These are phyloP conservation scores for Populus deltoides DNA, from an alignment of 345 rosid genomes.

Conservation along the genomic window DNA sequence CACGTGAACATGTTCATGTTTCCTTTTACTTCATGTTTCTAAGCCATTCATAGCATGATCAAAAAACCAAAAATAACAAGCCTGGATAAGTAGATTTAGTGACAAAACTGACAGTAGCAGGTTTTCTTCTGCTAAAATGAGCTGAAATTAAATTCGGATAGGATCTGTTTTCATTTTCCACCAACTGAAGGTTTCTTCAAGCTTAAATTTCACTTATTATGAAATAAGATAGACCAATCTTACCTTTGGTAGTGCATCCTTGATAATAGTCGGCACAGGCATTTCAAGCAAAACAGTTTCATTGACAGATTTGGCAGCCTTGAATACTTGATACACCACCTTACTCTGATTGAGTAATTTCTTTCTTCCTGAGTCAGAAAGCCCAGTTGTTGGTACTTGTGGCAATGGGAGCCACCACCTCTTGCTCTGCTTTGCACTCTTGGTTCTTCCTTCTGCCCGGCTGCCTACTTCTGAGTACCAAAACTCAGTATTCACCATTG, in stretches of 20 bases:
- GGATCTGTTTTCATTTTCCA: neutral
- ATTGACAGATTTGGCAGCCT: conserved; percentile 88
- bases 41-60: neutral
- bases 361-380: conserved; percentile 66
- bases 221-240: neutral
- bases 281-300: conserved; percentile 81
- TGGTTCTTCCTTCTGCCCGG: conserved; percentile 71
- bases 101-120: neutral
- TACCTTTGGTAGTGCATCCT: conserved; percentile 82
- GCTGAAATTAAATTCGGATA: neutral
- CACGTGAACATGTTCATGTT: neutral
- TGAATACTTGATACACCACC: conserved; percentile 81
- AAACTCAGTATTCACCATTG: conserved; percentile 82
- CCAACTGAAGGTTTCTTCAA: neutral
- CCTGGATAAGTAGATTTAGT: neutral
- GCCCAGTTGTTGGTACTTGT: conserved; percentile 75
- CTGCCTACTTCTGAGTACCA: conserved; percentile 88
- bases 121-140: neutral
- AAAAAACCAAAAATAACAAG: neutral
- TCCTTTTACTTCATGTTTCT: neutral
- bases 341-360: conserved; percentile 52
- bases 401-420: conserved; percentile 98
- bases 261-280: conserved; percentile 68
- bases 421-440: conserved; percentile 65
- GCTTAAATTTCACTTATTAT: neutral